A percentile compares a stretch with the other conserved stretches of the same genome.
Conservation (phyloP, 495 filamentous ascomycete species). For the Collariella sp. region DNA sequence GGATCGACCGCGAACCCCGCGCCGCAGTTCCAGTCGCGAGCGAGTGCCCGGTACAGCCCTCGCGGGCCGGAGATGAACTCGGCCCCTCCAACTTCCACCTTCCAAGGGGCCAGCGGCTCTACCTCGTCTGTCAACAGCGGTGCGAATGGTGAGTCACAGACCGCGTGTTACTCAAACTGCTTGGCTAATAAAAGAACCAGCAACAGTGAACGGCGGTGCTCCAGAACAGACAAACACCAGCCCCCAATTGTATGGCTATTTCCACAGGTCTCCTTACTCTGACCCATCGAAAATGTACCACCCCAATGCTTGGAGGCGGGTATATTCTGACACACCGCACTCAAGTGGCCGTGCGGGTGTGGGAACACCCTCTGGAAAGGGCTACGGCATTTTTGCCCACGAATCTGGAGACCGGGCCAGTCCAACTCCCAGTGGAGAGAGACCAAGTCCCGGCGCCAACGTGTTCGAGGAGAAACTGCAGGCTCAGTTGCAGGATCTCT, state of each 20-base stretch:
- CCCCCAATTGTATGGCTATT: slow-evolving; percentile 29
- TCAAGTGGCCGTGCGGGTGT: slow-evolving; percentile 10
- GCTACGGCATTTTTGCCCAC: slow-evolving; percentile 1
- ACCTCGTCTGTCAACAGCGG: slow-evolving; percentile 15
- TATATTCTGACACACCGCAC: slow-evolving; percentile 3
- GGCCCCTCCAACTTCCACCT: slow-evolving; percentile 10
- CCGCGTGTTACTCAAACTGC: too few relatives aligned
- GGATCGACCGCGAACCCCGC: slow-evolving; percentile 1
- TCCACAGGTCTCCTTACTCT: slow-evolving; percentile 12
- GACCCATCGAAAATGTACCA: background rate
- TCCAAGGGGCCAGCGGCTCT: slow-evolving; percentile 11
- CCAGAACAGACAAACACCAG: slow-evolving; percentile 7
- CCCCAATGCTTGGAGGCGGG: background rate
- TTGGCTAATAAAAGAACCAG: slow-evolving; percentile 10
- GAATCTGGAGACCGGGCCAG: background rate
- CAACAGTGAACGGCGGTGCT: slow-evolving; percentile 15
- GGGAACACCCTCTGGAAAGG: background rate
- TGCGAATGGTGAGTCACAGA: slow-evolving; percentile 14
- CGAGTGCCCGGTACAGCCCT: slow-evolving; percentile 26
- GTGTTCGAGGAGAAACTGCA: slow-evolving; percentile 21
- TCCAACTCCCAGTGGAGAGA: slow-evolving; percentile 23
- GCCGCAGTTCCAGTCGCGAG: slow-evolving; percentile 17
- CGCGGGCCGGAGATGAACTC: slow-evolving; percentile 7
- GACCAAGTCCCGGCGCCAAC: slow-evolving; percentile 11
- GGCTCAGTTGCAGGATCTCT: slow-evolving; percentile 20